Percentiles rank a stretch among this genome's conserved stretches.
These are phyloP conservation scores for Capronia epimyces DNA, from an alignment of 2,329 filamentous ascomycete species.

Conservation along the genomic window DNA sequence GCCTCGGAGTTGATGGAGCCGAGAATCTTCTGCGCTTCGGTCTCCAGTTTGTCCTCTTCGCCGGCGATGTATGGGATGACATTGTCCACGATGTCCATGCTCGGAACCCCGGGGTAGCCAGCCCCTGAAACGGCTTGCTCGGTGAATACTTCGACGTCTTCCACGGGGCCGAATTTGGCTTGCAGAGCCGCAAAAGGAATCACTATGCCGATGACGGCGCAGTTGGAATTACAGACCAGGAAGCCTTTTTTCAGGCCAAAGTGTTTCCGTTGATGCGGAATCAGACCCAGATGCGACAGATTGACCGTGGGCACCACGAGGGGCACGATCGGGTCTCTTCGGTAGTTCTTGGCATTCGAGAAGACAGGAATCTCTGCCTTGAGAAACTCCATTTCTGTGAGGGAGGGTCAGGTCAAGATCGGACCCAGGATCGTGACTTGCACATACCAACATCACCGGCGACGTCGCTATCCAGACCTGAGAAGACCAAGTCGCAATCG, in stretches of 20 bases:
- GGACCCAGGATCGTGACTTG: too few relatives aligned
- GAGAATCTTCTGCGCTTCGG: slow-evolving; percentile 91
- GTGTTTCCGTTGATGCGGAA: slow-evolving; percentile 77
- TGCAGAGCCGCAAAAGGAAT: slow-evolving; percentile 91
- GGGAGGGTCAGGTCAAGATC: slow-evolving; percentile 3
- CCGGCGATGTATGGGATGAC: slow-evolving; percentile 89
- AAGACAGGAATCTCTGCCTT: slow-evolving; percentile 85
- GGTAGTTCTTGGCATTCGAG: slow-evolving; percentile 97
- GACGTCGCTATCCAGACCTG: slow-evolving; percentile 84
- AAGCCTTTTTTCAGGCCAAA: slow-evolving; percentile 76
- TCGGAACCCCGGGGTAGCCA: slow-evolving; percentile 64
- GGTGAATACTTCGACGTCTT: slow-evolving; percentile 78
- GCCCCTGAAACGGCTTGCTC: slow-evolving; percentile 93
- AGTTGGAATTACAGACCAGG: slow-evolving; percentile 96
- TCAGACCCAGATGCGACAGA: slow-evolving; percentile 76
- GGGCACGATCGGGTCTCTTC: slow-evolving; percentile 80
- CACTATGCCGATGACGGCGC: slow-evolving; percentile 91
- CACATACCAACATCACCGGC: slow-evolving; percentile 78
- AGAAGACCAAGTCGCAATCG: slow-evolving; percentile 91
- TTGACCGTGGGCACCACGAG: slow-evolving; percentile 95
- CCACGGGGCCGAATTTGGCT: slow-evolving; percentile 72
- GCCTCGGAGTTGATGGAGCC: slow-evolving; percentile 65
- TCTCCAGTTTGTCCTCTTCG: slow-evolving; percentile 94
- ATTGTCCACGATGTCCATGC: slow-evolving; percentile 95
- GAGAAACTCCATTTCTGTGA: slow-evolving; percentile 79